These are phyloP conservation scores for Fraxinus quadrangulata DNA, from an alignment of 257 asterid genomes.

Conservation along the genomic window DNA sequence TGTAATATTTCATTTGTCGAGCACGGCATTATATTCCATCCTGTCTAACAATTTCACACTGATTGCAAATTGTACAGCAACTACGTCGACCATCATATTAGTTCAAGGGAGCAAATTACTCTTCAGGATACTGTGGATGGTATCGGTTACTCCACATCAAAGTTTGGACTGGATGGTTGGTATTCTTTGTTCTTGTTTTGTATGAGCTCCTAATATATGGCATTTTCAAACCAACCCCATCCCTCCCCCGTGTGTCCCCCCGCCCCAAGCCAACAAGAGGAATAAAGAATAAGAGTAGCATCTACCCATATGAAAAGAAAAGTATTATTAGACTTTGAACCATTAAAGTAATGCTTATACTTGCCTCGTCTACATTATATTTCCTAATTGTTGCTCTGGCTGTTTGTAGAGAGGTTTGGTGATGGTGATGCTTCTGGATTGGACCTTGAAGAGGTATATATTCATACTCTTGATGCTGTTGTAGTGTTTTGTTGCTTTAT, in stretches of 20 bases:
- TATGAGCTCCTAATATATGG: not conserved
- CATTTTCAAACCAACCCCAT: not conserved
- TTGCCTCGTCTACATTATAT: not conserved
- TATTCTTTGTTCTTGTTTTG: constrained; percentile 23
- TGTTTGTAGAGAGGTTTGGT: constrained; percentile 88
- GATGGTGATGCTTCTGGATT: constrained; percentile 92
- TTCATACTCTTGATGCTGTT: constrained; percentile 18
- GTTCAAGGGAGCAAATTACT: constrained; percentile 98
- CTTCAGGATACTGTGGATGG: constrained; percentile 93
- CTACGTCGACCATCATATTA: constrained; percentile 89
- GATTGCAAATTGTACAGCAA: constrained; percentile 60
- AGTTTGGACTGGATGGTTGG: constrained; percentile 97
- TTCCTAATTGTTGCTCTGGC: constrained; percentile 27
- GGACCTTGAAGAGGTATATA: constrained; percentile 91
- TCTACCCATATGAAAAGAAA: constrained; percentile 9
- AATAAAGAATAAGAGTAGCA: not conserved
- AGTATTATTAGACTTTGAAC: constrained; percentile 3
- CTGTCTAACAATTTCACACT: constrained; percentile 25
- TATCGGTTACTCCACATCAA: constrained; percentile 75
- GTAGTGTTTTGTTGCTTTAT: constrained; percentile 8
- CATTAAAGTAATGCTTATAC: constrained; percentile 23
- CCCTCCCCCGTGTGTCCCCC: not conserved
- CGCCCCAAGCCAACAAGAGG: not conserved
- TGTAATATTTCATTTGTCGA: constrained; percentile 13
- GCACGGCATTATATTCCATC: not conserved